These are phyloP conservation scores for Bassia scoparia DNA, from an alignment of 148 eudicot genomes.

Conservation along the genomic window DNA sequence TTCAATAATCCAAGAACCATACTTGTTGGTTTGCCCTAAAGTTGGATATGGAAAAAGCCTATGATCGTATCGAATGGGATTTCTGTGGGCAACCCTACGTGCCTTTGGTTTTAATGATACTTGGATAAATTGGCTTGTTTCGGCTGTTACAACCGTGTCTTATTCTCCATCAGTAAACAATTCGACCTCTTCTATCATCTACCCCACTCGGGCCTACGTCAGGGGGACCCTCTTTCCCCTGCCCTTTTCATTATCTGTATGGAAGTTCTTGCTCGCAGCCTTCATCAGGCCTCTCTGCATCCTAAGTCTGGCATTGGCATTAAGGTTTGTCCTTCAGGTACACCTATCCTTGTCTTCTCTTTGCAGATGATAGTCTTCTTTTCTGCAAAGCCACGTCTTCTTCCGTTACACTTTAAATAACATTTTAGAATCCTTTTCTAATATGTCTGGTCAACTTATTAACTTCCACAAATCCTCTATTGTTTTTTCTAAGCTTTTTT, in stretches of 20 bases:
- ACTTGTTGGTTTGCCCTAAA: background rate
- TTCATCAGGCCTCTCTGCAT: background rate
- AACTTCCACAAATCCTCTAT: background rate
- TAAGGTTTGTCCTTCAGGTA: too few relatives aligned
- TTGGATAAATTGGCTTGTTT: background rate
- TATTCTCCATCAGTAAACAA: background rate
- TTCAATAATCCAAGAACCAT: too few relatives aligned
- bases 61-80: too few relatives aligned
- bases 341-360: background rate
- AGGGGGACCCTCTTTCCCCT: too few relatives aligned
- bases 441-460: background rate
- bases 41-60: background rate
- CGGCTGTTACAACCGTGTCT: background rate
- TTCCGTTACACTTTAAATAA: background rate
- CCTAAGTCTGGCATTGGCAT: too few relatives aligned
- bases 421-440: background rate
- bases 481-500: background rate
- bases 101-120: background rate
- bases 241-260: background rate
- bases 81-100: background rate
- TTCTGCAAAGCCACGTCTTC: background rate
- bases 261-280: background rate
- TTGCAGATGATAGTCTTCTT: background rate
- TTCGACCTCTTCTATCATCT: background rate
- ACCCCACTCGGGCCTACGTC: background rate